Conservation (phyloP, 495 filamentous ascomycete species). For the Darksidea phi region DNA sequence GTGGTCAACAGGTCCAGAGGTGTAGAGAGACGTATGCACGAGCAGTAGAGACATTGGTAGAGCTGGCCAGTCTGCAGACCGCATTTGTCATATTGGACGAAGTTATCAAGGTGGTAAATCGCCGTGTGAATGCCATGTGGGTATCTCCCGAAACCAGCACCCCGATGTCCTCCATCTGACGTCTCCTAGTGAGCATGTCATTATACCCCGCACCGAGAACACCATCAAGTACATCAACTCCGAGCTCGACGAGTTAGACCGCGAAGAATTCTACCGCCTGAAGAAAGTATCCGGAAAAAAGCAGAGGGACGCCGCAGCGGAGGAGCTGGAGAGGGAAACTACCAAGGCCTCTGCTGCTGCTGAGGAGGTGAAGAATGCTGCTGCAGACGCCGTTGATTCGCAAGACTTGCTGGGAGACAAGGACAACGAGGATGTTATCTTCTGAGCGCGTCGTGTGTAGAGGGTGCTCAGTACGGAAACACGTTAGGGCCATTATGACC, state of each 20-base stretch:
- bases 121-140: conserved; percentile 97
- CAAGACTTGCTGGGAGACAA: conserved; percentile 76
- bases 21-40: conserved; percentile 97
- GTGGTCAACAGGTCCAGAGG: conserved; percentile 92
- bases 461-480: not conserved
- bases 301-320: conserved; percentile 72
- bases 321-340: conserved; percentile 53
- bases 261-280: conserved; percentile 96
- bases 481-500: not conserved
- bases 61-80: conserved; percentile 94
- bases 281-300: conserved; percentile 99
- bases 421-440: conserved; percentile 94
- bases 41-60: conserved; percentile 94
- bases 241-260: conserved; percentile 94
- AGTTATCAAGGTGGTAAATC: conserved; percentile 98
- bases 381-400: conserved; percentile 48
- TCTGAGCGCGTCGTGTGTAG: conserved; percentile 51
- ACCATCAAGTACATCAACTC: conserved; percentile 99
- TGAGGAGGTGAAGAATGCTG: conserved; percentile 50
- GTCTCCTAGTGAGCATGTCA: conserved; percentile 75
- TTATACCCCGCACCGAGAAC: conserved; percentile 96
- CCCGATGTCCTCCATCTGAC: conserved; percentile 12
- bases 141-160: conserved; percentile 34
- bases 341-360: conserved; percentile 43
- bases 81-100: conserved; percentile 98